A percentile compares a stretch with the other conserved stretches of the same genome.
Conservation (phyloP, 1,284 basidiomycete species). For the Pascua sp. region DNA sequence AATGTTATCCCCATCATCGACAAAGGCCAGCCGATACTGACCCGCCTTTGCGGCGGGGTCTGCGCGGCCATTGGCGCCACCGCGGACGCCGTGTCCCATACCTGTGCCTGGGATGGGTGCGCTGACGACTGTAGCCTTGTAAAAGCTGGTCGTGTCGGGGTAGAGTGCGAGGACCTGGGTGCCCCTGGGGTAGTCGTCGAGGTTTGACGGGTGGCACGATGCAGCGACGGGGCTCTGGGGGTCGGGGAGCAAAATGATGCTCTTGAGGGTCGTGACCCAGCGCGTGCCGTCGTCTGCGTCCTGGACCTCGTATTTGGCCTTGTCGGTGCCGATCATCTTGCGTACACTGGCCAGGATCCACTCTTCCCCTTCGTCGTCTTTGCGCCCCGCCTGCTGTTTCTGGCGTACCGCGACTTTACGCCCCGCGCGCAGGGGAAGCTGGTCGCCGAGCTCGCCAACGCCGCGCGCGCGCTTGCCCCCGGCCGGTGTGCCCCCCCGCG, state of each 20-base stretch:
- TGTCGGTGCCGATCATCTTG: conserved; percentile 44
- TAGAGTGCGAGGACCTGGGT: conserved; percentile 52
- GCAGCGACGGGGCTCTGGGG: conserved; percentile 33
- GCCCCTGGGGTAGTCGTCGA: conserved; percentile 44
- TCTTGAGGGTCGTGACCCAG: conserved; percentile 50
- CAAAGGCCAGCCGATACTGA: conserved; percentile 42
- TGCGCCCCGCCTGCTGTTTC: conserved; percentile 15
- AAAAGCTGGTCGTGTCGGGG: conserved; percentile 55
- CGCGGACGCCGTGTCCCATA: conserved; percentile 23
- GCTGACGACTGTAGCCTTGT: conserved; percentile 49
- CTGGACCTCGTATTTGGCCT: conserved; percentile 44
- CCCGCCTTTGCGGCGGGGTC: conserved; percentile 31
- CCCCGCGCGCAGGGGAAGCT: conserved; percentile 49
- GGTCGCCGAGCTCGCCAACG: conserved; percentile 36
- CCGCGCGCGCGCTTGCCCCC: conserved; percentile 6
- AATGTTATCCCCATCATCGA: conserved; percentile 44
- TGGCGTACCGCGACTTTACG: conserved; percentile 48
- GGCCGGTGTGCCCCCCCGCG: conserved; percentile 7
- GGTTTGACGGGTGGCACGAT: conserved; percentile 45
- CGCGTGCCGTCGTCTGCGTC: conserved; percentile 42
- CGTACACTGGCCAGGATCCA: conserved; percentile 53
- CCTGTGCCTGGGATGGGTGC: conserved; percentile 35
- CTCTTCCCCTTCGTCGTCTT: conserved; percentile 27
- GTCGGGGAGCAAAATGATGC: conserved; percentile 53
- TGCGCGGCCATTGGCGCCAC: conserved; percentile 15